phyloP scores from a whole-genome alignment of 805 yeast species.

The Ogataea paraovalis region DNA sequence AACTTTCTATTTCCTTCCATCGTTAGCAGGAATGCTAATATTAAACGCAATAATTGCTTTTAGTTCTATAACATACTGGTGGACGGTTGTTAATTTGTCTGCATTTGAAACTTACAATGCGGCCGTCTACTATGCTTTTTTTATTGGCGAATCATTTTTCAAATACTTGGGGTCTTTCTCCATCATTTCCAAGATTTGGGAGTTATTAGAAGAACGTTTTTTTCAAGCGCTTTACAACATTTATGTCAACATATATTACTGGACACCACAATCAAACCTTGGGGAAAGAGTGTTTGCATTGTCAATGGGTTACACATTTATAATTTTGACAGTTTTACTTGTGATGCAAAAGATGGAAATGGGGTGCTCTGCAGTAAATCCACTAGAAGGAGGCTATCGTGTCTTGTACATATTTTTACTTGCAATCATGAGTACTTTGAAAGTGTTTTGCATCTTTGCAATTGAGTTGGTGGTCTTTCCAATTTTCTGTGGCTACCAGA shows the following conservation, averaged over 20 bases:
- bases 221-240: conserved; percentile 8
- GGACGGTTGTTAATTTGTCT: not conserved
- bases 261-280: conserved; percentile 20
- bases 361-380: conserved; percentile 34
- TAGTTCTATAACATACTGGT: not conserved
- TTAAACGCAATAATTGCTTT: conserved; percentile 8
- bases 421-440: conserved; percentile 57
- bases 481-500: conserved; percentile 72
- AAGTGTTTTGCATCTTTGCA: conserved; percentile 70
- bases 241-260: conserved; percentile 14
- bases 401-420: conserved; percentile 47
- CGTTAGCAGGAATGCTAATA: conserved; percentile 22
- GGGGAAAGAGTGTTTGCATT: conserved; percentile 17
- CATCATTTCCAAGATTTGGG: not conserved
- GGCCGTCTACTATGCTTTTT: not conserved
- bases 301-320: conserved; percentile 17
- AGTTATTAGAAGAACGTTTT: not conserved
- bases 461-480: conserved; percentile 87
- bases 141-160: not conserved
- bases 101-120: not conserved
- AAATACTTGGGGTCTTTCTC: not conserved
- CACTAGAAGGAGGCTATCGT: conserved; percentile 49
- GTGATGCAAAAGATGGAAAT: conserved; percentile 25
- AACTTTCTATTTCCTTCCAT: conserved; percentile 23
- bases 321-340: conserved; percentile 6